phyloP scores from a whole-genome alignment of 768 basidiomycete species.

The Naematelia aurantialba region DNA sequence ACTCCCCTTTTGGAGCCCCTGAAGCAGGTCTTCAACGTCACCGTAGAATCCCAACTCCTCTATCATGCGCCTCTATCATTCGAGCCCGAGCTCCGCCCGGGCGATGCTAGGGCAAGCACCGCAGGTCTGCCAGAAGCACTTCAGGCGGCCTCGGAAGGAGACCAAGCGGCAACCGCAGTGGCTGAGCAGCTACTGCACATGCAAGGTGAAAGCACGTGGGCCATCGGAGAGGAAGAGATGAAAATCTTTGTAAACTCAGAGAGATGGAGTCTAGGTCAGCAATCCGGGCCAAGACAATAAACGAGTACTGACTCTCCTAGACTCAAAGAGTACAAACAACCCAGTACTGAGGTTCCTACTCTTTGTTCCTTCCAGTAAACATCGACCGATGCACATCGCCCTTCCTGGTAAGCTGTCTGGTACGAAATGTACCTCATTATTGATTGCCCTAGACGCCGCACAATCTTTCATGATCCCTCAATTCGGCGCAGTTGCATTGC shows the following conservation, averaged over 20 bases:
- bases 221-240: conserved; percentile 73
- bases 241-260: conserved; percentile 94
- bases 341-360: conserved; percentile 89
- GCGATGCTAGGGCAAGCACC: background rate
- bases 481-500: conserved; percentile 83
- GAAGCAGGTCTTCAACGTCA: conserved; percentile 75
- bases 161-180: conserved; percentile 17
- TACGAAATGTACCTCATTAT: background rate
- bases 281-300: background rate
- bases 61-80: conserved; percentile 87
- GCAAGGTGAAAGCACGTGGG: conserved; percentile 52
- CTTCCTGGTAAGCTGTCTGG: conserved; percentile 51
- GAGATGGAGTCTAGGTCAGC: conserved; percentile 87
- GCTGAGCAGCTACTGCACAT: conserved; percentile 40
- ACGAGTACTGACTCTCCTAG: conserved; percentile 52
- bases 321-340: conserved; percentile 86
- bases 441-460: conserved; percentile 21
- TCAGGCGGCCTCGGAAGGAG: conserved; percentile 15
- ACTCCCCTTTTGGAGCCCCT: conserved; percentile 63
- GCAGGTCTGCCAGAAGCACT: conserved; percentile 12
- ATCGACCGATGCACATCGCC: conserved; percentile 67
- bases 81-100: conserved; percentile 53
- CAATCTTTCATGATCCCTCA: conserved; percentile 83
- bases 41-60: conserved; percentile 89
- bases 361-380: conserved; percentile 72